Conservation (phyloP, 225 moss, liverwort and hornwort species). For the Thuidium tamariscinum region DNA sequence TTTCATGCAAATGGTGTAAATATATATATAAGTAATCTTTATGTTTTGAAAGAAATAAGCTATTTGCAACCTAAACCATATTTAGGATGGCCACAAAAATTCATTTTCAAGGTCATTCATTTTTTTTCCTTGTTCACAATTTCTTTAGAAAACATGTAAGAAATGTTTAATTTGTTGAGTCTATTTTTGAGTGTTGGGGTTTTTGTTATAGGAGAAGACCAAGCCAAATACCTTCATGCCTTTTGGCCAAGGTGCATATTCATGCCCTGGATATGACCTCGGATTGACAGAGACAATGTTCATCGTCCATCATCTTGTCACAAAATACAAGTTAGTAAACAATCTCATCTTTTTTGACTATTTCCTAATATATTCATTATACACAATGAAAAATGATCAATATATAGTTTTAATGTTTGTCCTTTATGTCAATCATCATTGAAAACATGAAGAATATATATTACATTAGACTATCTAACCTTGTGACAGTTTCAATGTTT, state of each 20-base stretch:
- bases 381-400: too few relatives aligned
- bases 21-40: background rate
- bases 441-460: too few relatives aligned
- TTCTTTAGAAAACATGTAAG: background rate
- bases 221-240: background rate
- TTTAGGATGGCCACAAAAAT: background rate
- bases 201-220: background rate
- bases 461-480: too few relatives aligned
- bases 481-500: too few relatives aligned
- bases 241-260: slow-evolving; percentile 1
- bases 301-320: background rate
- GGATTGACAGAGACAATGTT: background rate
- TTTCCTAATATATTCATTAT: too few relatives aligned
- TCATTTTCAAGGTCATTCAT: too few relatives aligned
- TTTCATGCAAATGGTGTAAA: too few relatives aligned
- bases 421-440: too few relatives aligned
- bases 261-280: slow-evolving; percentile 5
- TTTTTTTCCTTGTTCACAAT: background rate
- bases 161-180: background rate
- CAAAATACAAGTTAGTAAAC: background rate
- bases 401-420: too few relatives aligned
- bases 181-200: background rate
- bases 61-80: background rate
- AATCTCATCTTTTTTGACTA: too few relatives aligned
- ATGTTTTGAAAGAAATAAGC: background rate